Evolutionary conservation across 257 asterid genomes (phyloP).

Genomic region (Solanum infundibuliforme): DNA sequence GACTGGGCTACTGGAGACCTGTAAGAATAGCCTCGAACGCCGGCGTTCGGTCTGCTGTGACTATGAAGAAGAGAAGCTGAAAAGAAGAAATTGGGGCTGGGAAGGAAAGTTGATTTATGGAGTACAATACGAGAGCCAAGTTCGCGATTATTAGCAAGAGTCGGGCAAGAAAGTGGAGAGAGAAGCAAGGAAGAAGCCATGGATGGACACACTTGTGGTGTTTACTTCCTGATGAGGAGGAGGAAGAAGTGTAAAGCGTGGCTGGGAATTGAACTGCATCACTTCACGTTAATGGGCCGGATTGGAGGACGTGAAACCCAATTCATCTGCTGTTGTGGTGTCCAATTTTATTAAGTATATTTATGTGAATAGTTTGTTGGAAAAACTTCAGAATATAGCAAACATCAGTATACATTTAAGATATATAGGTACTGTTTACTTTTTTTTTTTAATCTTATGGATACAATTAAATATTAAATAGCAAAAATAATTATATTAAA

Average conservation of each 20-base stretch:
- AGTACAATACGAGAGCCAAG: conserved; percentile 10
- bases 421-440: no score
- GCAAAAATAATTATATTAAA: no score
- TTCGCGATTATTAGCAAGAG: conserved; percentile 26
- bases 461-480: no score
- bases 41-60: conserved; percentile 11
- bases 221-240: neutral
- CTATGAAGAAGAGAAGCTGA: conserved; percentile 6
- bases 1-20: conserved; percentile 45
- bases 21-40: conserved; percentile 35
- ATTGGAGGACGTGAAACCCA: neutral
- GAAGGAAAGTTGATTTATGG: conserved; percentile 28
- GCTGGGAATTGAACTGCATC: neutral
- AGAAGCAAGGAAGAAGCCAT: conserved; percentile 60
- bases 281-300: neutral
- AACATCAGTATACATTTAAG: no score
- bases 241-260: neutral
- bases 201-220: neutral
- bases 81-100: conserved; percentile 31
- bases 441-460: no score
- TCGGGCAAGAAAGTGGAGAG: conserved; percentile 38
- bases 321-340: neutral
- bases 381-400: no score
- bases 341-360: no score
- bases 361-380: no score